Conservation (phyloP, 306 rosid species). For the Begonia masoniana region DNA sequence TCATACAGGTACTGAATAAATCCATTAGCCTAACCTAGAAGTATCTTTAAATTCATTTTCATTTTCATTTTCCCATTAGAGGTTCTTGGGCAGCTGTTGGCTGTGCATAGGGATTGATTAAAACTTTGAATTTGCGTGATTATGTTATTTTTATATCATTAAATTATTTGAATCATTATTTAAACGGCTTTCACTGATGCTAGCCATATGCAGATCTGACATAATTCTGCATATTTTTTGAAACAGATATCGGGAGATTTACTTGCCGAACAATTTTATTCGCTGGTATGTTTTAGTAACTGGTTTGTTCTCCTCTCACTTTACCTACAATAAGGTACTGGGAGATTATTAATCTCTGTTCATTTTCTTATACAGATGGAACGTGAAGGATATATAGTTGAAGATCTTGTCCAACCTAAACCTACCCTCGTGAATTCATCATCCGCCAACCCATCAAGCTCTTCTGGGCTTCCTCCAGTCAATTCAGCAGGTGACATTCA, state of each 20-base stretch:
- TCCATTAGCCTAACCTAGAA: too few relatives aligned
- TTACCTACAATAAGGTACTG: background rate
- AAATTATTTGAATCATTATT: background rate
- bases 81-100: background rate
- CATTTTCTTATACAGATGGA: constrained; percentile 38
- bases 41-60: background rate
- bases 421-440: constrained; percentile 36
- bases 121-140: constrained; percentile 1
- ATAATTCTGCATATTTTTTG: constrained; percentile 14
- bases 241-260: constrained; percentile 78
- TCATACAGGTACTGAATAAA: too few relatives aligned
- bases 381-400: constrained; percentile 50
- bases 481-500: constrained; percentile 53
- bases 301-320: too few relatives aligned
- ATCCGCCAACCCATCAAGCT: constrained; percentile 34
- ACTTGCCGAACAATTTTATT: constrained; percentile 56
- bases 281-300: constrained; percentile 44
- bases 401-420: constrained; percentile 37
- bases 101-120: background rate
- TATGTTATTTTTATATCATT: constrained; percentile 10
- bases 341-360: constrained; percentile 10
- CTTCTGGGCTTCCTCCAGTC: constrained; percentile 22
- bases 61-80: background rate
- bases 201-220: background rate
- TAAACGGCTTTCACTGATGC: background rate